Evolutionary conservation across 192 early-diverging fungal species (phyloP).

Genomic region (Phlyctochytrium bullatum): DNA sequence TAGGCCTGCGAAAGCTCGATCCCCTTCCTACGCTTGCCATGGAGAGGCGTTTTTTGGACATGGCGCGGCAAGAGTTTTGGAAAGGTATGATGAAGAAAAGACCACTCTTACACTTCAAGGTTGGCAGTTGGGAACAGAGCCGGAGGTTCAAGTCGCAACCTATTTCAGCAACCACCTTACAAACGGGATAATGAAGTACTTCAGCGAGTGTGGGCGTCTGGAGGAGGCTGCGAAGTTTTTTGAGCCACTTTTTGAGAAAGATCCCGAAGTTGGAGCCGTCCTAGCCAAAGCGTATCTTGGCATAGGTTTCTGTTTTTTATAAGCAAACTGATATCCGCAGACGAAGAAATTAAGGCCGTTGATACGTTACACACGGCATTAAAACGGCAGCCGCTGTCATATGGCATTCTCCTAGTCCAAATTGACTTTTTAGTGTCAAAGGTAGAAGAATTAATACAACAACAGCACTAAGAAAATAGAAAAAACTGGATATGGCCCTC

Average conservation of each 20-base stretch:
- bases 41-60: slow-evolving; percentile 83
- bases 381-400: slow-evolving; percentile 74
- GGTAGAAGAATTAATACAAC: slow-evolving; percentile 33
- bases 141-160: slow-evolving; percentile 94
- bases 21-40: slow-evolving; percentile 71
- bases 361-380: slow-evolving; percentile 81
- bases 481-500: slow-evolving; percentile 73
- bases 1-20: slow-evolving; percentile 87
- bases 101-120: slow-evolving; percentile 33
- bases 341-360: slow-evolving; percentile 93
- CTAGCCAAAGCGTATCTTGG: slow-evolving; percentile 72
- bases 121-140: slow-evolving; percentile 90
- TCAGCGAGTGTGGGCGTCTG: slow-evolving; percentile 76
- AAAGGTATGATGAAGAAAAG: slow-evolving; percentile 48
- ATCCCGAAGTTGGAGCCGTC: slow-evolving; percentile 87
- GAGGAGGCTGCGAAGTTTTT: slow-evolving; percentile 80
- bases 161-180: slow-evolving; percentile 84
- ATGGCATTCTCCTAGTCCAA: slow-evolving; percentile 84
- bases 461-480: slow-evolving; percentile 18
- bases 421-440: slow-evolving; percentile 83
- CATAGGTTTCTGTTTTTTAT: slow-evolving; percentile 49
- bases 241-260: slow-evolving; percentile 70
- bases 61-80: slow-evolving; percentile 78
- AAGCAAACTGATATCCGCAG: slow-evolving; percentile 36
- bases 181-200: slow-evolving; percentile 88